Evolutionary conservation across 1,139 yeast species (phyloP).

Genomic region (Debaryomycetaceae sp.): DNA sequence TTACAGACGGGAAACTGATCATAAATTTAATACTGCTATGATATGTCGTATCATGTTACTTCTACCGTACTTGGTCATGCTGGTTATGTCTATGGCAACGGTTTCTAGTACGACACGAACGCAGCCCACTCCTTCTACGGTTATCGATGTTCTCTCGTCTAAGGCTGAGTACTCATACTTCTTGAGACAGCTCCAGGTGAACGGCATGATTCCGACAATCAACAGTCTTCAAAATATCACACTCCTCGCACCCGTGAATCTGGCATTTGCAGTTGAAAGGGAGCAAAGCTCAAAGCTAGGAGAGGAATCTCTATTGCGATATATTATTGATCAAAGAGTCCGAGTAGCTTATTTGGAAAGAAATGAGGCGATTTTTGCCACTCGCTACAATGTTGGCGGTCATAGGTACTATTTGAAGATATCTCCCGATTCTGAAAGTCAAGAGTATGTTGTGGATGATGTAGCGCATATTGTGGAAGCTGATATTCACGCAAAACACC

Average conservation of each 20-base stretch:
- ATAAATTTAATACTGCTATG: neutral
- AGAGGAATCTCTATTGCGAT: conserved; percentile 25
- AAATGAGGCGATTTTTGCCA: conserved; percentile 27
- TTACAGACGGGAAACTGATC: too few relatives aligned
- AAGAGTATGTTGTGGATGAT: conserved; percentile 45
- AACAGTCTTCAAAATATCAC: conserved; percentile 69
- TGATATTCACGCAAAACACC: conserved; percentile 65
- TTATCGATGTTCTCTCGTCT: conserved; percentile 73
- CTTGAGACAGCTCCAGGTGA: conserved; percentile 59
- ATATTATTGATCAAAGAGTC: conserved; percentile 33
- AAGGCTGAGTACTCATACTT: conserved; percentile 73
- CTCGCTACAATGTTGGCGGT: conserved; percentile 21
- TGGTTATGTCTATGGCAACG: conserved; percentile 1
- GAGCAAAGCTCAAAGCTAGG: conserved; percentile 11
- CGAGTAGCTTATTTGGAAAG: conserved; percentile 30
- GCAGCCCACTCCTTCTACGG: conserved; percentile 43
- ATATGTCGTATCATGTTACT: neutral
- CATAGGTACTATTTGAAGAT: conserved; percentile 24
- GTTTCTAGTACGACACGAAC: conserved; percentile 1
- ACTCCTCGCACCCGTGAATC: conserved; percentile 79
- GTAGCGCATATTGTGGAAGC: conserved; percentile 54
- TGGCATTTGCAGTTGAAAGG: conserved; percentile 52
- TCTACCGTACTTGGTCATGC: neutral
- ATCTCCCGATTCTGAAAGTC: conserved; percentile 25
- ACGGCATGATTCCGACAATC: conserved; percentile 64